Base-by-base conservation (phyloP, 768 basidiomycete species). In the Scleroderma bovista region DNA sequence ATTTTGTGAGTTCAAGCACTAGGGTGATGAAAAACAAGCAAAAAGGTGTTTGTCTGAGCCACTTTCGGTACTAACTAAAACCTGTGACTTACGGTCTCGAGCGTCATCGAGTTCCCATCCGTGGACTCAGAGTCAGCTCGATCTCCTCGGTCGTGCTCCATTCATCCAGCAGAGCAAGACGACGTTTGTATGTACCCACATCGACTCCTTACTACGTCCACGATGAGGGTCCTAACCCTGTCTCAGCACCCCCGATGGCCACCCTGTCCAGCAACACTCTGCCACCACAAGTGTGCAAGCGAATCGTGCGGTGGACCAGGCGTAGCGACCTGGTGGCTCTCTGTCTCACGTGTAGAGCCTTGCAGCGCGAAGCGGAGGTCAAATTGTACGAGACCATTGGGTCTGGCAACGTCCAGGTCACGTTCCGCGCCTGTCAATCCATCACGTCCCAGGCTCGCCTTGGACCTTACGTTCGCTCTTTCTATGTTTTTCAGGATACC, bases 281-380 rank as follows among this genome's bases (percentile, higher is more conserved):
- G 23, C 70, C 76, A 10, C 70, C 70, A n/a, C 76, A 75, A 58
- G 59, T 80, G 15, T 73, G 63, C 48, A 56, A 57, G 36, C 64
- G 64, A 15, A 71, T 83, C 51, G 72, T 71, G 9, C 65, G 65
- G 24, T 69, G 70, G 55, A 53, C 65, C 7, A 53, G 60, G 19
- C 53, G 59, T 40, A 59, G 59, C 6, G 76, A 79, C 51, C 70
- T 81, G 22, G 50, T 63, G 1, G 60, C 71, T 10, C 70, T 83
- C 40, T 73, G 72, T 55, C 63, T 68, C 43, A 72, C 74, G 7
- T 76, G 63, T 60, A 79, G 73, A 61, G 57, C 70, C 10, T 64
- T 82, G 45, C 76, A 77, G 51, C 66, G 61, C 45, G 72, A 72
- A 46, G 77, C 80, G 31, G 78, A 80, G 56, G 54, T 63, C 16